A percentile compares a stretch with the other conserved stretches of the same genome.
Evolutionary conservation across 139 green algal genomes (phyloP).

Genomic region (Spirogloea muscicola): DNA sequence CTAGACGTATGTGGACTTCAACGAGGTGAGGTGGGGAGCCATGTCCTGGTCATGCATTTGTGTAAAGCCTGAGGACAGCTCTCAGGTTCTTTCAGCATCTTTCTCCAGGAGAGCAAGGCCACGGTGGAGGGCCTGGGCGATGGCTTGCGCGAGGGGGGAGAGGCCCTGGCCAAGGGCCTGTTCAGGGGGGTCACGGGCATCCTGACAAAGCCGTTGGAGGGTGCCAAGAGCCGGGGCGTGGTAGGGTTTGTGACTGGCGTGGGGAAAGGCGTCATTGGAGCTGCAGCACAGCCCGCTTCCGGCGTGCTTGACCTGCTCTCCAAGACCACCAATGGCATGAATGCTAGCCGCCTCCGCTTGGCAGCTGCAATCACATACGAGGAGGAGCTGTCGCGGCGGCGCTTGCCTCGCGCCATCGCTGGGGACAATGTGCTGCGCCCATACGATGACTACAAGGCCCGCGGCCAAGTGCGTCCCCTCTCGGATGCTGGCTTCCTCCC

Average conservation of each 20-base stretch:
- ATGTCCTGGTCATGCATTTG: neutral
- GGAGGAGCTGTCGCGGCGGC: constrained; percentile 48
- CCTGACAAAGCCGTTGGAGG: constrained; percentile 76
- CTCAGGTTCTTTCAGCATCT: too few relatives aligned
- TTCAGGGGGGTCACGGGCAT: constrained; percentile 72
- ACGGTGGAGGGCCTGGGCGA: constrained; percentile 52
- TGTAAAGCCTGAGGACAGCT: too few relatives aligned
- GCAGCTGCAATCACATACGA: constrained; percentile 46
- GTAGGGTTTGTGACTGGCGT: constrained; percentile 63
- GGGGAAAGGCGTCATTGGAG: constrained; percentile 74
- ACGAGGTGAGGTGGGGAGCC: neutral
- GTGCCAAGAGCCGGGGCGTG: constrained; percentile 65
- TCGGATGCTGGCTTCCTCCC: too few relatives aligned
- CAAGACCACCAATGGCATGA: constrained; percentile 70
- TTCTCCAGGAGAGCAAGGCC: constrained; percentile 43
- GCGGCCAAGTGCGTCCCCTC: constrained; percentile 66
- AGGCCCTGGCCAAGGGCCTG: constrained; percentile 65
- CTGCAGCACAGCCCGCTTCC: constrained; percentile 62
- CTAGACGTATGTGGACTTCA: neutral
- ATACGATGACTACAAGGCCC: constrained; percentile 49
- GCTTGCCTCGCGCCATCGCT: constrained; percentile 65
- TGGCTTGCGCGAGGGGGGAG: constrained; percentile 71
- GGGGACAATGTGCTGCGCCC: constrained; percentile 71
- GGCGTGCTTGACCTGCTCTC: constrained; percentile 67
- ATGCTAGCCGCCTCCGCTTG: constrained; percentile 43